phyloP scores from a whole-genome alignment of 2,329 filamentous ascomycete species.

The Myriosclerotinia scirpicola region DNA sequence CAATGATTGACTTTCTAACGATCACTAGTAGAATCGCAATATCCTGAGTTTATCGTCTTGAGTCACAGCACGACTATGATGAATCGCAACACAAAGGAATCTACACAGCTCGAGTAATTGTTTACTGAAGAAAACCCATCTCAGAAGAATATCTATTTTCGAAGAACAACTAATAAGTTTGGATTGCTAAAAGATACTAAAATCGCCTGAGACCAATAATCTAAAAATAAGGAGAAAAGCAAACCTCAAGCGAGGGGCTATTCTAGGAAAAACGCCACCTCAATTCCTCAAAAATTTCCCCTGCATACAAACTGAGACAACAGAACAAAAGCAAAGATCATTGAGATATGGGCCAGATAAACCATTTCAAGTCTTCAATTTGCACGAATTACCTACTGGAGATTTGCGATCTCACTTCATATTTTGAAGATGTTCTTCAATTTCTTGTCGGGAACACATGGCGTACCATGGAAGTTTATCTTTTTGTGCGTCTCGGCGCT shows the following conservation, averaged over 20 bases:
- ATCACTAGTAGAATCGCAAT: neutral
- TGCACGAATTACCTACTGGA: neutral
- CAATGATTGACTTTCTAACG: neutral
- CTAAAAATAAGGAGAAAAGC: slow-evolving; percentile 1
- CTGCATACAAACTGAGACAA: slow-evolving; percentile 7
- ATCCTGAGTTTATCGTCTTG: neutral
- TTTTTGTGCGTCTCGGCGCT: slow-evolving; percentile 13
- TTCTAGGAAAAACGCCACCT: slow-evolving; percentile 14
- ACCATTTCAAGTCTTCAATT: neutral
- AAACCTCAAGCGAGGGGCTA: slow-evolving; percentile 9
- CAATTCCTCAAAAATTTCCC: slow-evolving; percentile 15
- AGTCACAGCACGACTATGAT: neutral
- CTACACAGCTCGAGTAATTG: neutral
- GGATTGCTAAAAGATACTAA: neutral
- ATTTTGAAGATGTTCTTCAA: slow-evolving; percentile 16
- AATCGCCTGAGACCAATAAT: neutral
- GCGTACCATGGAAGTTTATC: slow-evolving; percentile 21
- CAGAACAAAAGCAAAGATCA: slow-evolving; percentile 7
- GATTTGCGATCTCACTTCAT: neutral
- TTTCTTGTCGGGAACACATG: slow-evolving; percentile 10
- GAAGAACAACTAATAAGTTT: too few relatives aligned
- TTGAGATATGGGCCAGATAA: slow-evolving; percentile 5
- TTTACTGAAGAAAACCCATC: neutral
- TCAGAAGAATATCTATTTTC: too few relatives aligned
- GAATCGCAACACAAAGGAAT: neutral